A percentile compares a stretch with the other conserved stretches of the same genome.
Conservation (phyloP, 2,329 filamentous ascomycete species). For the Colletotrichum aenigma region DNA sequence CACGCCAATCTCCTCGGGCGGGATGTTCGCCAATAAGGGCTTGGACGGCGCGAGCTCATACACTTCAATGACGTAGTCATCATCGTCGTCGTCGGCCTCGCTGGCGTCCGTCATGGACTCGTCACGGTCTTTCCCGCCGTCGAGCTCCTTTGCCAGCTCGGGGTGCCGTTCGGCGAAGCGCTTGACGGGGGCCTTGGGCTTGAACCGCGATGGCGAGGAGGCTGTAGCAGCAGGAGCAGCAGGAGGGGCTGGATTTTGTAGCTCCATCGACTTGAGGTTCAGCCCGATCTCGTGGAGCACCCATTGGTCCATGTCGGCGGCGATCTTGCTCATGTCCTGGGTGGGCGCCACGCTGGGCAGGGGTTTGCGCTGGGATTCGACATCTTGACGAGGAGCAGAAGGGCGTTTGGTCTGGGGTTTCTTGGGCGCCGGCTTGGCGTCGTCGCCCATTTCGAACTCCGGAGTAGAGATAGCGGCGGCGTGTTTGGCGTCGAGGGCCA, state of each 20-base stretch:
- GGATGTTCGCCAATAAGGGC: slow-evolving; percentile 49
- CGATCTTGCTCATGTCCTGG: slow-evolving; percentile 53
- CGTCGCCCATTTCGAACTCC: neutral
- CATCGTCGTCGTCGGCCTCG: slow-evolving; percentile 48
- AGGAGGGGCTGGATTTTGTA: slow-evolving; percentile 29
- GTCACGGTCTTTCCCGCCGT: slow-evolving; percentile 29
- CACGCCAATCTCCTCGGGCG: slow-evolving; percentile 57
- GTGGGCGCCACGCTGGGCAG: slow-evolving; percentile 35
- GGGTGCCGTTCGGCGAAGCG: slow-evolving; percentile 63
- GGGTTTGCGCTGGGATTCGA: slow-evolving; percentile 11
- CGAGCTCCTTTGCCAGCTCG: slow-evolving; percentile 31
- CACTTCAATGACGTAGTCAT: slow-evolving; percentile 68
- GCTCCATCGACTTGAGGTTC: slow-evolving; percentile 53
- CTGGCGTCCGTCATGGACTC: slow-evolving; percentile 42
- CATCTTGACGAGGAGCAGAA: neutral
- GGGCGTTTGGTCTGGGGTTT: slow-evolving; percentile 16
- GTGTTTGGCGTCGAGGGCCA: slow-evolving; percentile 26
- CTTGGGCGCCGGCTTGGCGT: neutral
- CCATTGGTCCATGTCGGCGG: slow-evolving; percentile 62
- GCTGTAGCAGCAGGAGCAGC: neutral
- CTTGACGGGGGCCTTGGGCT: slow-evolving; percentile 59
- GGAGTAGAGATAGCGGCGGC: neutral
- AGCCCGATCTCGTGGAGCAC: slow-evolving; percentile 62
- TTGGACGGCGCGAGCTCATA: slow-evolving; percentile 65
- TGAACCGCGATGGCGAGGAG: slow-evolving; percentile 45